Base-by-base conservation (phyloP, 2,329 filamentous ascomycete genomes). In the Colletotrichum ledebouriae region DNA sequence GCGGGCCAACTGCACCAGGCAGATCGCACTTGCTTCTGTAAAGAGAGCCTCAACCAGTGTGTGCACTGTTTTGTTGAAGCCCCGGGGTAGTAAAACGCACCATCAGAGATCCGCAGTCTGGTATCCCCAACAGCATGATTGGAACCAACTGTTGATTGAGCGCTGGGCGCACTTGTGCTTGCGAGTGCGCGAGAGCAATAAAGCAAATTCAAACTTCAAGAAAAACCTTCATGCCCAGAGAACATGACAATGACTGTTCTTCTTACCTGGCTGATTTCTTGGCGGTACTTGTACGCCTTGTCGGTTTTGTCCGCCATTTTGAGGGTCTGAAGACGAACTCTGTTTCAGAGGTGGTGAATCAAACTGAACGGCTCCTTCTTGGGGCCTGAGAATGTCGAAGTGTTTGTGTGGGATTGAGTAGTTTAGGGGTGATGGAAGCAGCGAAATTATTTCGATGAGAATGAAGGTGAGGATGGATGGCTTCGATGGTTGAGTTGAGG, bases 231-330 rank as follows among this genome's bases (percentile, higher is more conserved):
- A 29, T 29, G 6, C 7, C 29, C 7, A 29, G 11, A 46, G 10
- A n/a, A 29, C 13, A 25, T 13, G 17, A 13, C 10, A 47, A n/a
- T 6, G 39, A 33, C 11, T 37, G 7, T 39, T 37, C 15, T 17
- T 59, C 90, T 82, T 78, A 94, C 93, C 92, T 97, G 95, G 82
- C 97, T 96, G 82, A 99, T 99, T 86, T 99, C 96, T 83, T 97
- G 94, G 79, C 94, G 90, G 81, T 98, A 99, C 81, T 98, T 98
- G 75, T 87, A 88, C 70, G 85, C 80, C 76, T 87, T 80, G 88
- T 90, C 75, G 87, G 87, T 78, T 87, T 87, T 87, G 80, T 70
- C 67, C 25, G 64, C 41, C 70, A 71, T 71, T 22, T 61, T 61
- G 58, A 60, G 22, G 20, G 33, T 33, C 29, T 60, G 33, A 11